These are phyloP conservation scores for Fusarium sp. DNA, from an alignment of 2,329 filamentous ascomycete species.

Conservation along the genomic window DNA sequence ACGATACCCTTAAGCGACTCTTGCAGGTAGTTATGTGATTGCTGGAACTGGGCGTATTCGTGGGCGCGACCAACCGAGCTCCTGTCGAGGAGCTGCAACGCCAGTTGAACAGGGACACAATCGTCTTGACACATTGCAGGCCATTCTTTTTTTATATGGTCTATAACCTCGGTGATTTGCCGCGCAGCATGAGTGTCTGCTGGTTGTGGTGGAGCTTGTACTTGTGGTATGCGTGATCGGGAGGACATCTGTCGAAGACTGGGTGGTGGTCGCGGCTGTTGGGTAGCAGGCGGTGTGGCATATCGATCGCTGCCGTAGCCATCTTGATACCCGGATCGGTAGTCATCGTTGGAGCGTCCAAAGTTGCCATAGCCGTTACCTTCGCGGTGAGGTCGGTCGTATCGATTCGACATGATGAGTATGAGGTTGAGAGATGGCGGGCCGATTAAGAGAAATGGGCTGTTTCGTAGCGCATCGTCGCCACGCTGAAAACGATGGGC, in stretches of 20 bases:
- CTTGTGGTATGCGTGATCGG: conserved; percentile 47
- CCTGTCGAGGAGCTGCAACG: conserved; percentile 92
- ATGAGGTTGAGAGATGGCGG: conserved; percentile 11
- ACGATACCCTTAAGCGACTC: conserved; percentile 93
- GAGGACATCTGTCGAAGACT: conserved; percentile 49
- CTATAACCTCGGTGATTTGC: conserved; percentile 73
- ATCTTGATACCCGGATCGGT: conserved; percentile 51
- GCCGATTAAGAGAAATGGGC: conserved; percentile 25
- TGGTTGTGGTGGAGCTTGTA: conserved; percentile 3
- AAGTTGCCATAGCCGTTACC: conserved; percentile 59
- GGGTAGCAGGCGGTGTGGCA: conserved; percentile 47
- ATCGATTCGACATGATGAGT: conserved; percentile 61
- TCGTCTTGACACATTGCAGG: conserved; percentile 88
- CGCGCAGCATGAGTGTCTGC: conserved; percentile 61
- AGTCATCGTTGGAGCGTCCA: conserved; percentile 56
- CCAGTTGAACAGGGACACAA: conserved; percentile 92
- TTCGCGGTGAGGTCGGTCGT: conserved; percentile 54
- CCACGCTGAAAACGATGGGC: neutral
- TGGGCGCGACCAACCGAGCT: conserved; percentile 93
- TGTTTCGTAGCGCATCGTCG: conserved; percentile 38
- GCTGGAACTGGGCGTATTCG: conserved; percentile 85
- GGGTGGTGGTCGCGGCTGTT: conserved; percentile 43
- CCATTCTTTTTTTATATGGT: conserved; percentile 90
- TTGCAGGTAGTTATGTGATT: conserved; percentile 89
- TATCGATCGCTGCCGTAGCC: conserved; percentile 56